Evolutionary conservation across 768 basidiomycete genomes (phyloP), one percentile per base, ranked within the genome.

Genomic region (Suillus weaverae): DNA sequence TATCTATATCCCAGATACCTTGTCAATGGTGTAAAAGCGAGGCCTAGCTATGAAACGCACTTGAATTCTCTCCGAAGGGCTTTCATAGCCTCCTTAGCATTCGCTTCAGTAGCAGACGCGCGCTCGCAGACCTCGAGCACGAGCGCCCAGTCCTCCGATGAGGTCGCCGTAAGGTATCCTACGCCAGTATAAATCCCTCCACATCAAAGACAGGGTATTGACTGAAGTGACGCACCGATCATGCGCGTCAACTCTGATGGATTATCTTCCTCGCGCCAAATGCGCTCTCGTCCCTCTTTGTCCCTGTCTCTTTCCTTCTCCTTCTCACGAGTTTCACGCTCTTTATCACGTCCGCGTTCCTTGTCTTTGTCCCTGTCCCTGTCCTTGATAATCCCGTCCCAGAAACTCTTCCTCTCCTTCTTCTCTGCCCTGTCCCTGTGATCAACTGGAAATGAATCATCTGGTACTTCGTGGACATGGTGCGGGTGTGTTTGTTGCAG

Each of bases 61-160:
- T 95, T 95, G 83, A 97, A 93, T 74, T 94, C 94, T 50, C 89
- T 85, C 57, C 94, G 80, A 51, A 96, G 80, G 1, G 94, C 92
- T 61, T 88, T 87, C 7, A 90, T 87, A 0, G 94, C 93, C 71
- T 95, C 95, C 73, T 91, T 95, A 11, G 92, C 91, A 61, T 88
- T 87, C 10, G 77, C 72, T 63, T 95, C 92, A 69, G 72, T 90
- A 2, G 84, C 76, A 1, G 91, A 91, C 5, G 92, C 91, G 39
- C 91, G 82, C 62, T 97, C 94, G 70, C 92, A 95, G 18, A 95
- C 91, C 62, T 94, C 92, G 59, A 94, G 81, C 0, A 95, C 90
- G 36, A 94, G 83, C 0, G 83, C 76, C 89, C 91, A 93, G 71
- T 94, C 91, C 72, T 94, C 92, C 4, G 92, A 89, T 1, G 89